Evolutionary conservation across 495 filamentous ascomycete species (phyloP).

Genomic region (Clohesyomyces aquaticus): DNA sequence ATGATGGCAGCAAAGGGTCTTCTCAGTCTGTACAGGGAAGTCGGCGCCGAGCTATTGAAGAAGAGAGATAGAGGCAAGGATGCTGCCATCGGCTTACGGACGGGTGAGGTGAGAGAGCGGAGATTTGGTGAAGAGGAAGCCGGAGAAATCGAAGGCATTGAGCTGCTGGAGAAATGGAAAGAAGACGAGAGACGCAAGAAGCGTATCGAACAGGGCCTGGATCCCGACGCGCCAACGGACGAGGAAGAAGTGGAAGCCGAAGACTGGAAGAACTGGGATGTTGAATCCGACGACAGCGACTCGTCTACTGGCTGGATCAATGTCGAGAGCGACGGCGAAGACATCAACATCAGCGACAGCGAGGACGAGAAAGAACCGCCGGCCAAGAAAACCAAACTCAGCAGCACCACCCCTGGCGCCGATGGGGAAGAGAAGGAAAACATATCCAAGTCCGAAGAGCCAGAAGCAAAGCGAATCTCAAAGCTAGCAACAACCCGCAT

Average conservation of each 20-base stretch:
- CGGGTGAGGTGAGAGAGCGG: constrained; percentile 68
- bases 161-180: constrained; percentile 91
- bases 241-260: constrained; percentile 64
- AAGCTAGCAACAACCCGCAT: constrained; percentile 84
- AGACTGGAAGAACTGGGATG: constrained; percentile 81
- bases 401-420: constrained; percentile 38
- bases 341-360: constrained; percentile 71
- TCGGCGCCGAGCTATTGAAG: constrained; percentile 85
- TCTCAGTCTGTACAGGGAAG: constrained; percentile 85
- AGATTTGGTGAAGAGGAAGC: constrained; percentile 79
- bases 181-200: constrained; percentile 79
- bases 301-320: constrained; percentile 91
- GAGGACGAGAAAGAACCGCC: constrained; percentile 57
- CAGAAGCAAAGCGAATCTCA: constrained; percentile 50
- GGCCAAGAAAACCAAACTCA: constrained; percentile 61
- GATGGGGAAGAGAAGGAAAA: constrained; percentile 44
- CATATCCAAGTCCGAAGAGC: constrained; percentile 24
- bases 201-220: constrained; percentile 64
- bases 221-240: constrained; percentile 58
- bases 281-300: constrained; percentile 70
- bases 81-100: constrained; percentile 78
- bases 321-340: constrained; percentile 78
- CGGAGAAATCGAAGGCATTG: constrained; percentile 89
- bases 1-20: constrained; percentile 96
- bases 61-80: constrained; percentile 90